Base-by-base conservation (phyloP, 208 protist genomes). In the Tritrichomonas foetus region DNA sequence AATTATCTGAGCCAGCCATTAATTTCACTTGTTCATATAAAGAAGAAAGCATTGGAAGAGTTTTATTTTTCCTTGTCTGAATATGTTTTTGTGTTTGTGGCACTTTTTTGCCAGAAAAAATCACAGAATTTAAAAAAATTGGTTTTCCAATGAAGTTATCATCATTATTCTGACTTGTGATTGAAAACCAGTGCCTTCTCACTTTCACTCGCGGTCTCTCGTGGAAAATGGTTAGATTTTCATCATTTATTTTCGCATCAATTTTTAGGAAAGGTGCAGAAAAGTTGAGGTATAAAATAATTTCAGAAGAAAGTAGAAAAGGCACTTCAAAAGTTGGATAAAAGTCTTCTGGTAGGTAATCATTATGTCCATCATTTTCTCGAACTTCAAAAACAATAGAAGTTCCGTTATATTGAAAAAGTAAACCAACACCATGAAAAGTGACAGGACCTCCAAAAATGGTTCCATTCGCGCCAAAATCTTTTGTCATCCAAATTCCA, bases 401-500 rank as follows among this genome's bases (percentile, higher is more conserved):
- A 14, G 44, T 89, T 53, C 27, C 27, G 39, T 57, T 53, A 53
- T n/a, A 89, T 39, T 13, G 33, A 33, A n/a, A 39, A 11, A 89
- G 36, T 36, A 89, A 13, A 57, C n/a, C 41, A 39, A 50, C 16
- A 57, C 78, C 78, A 57, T 33, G 25, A 89, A 89, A 89, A 8
- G 3, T 5, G 1, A 11, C 33, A 11, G 78, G 78, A 33, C 78
- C 78, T 36, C 78, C 78, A 53, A 53, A 89, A 47, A 89, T 57
- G 25, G 25, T n/a, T 39, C 78, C 78, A 39, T 53, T 27, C 39
- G 30, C 14, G 8, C 78, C 78, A 57, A 55, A 89, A 89, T 89
- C 30, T 61, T 89, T 89, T 53, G 78, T 89, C 8, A 89, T 57
- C 78, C 78, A 89, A 89, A 89, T 57, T 33, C 47, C 78, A 53